Conservation (phyloP, 2,329 filamentous ascomycete genomes). For the Apiospora koreana region DNA sequence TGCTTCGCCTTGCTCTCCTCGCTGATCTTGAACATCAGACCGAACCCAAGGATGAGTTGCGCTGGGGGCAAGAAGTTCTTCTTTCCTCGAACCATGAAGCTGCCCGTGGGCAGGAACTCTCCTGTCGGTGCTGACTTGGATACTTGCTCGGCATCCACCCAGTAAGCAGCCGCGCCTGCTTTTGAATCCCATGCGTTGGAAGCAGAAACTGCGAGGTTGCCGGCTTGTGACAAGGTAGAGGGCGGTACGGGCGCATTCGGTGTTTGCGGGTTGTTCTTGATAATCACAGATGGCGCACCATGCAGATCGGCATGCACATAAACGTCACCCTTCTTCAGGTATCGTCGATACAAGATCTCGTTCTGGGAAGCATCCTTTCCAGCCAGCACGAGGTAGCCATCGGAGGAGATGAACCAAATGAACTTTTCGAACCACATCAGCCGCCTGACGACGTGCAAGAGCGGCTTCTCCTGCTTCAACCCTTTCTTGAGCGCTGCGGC, state of each 20-base stretch:
- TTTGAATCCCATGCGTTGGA: conserved; percentile 96
- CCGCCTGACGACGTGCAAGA: conserved; percentile 79
- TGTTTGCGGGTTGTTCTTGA: conserved; percentile 81
- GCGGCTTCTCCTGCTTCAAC: conserved; percentile 87
- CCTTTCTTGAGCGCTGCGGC: conserved; percentile 81
- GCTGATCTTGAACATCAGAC: conserved; percentile 83
- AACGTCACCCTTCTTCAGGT: conserved; percentile 85
- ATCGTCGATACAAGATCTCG: conserved; percentile 85
- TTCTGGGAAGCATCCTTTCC: conserved; percentile 88
- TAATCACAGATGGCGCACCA: conserved; percentile 80
- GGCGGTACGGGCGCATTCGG: conserved; percentile 88
- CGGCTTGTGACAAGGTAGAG: conserved; percentile 87
- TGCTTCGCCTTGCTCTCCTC: conserved; percentile 84
- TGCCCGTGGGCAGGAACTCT: conserved; percentile 76
- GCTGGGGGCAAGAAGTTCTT: conserved; percentile 92
- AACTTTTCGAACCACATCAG: conserved; percentile 98
- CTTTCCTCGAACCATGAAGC: conserved; percentile 79
- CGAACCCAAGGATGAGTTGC: conserved; percentile 84
- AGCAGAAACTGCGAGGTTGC: conserved; percentile 78
- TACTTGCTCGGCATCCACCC: conserved; percentile 88
- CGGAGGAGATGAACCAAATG: conserved; percentile 90
- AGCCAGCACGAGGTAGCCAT: conserved; percentile 89
- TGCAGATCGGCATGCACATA: conserved; percentile 90
- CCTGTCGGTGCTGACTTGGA: conserved; percentile 80
- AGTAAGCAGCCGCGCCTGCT: conserved; percentile 93